phyloP scores from a whole-genome alignment of 805 yeast species.

The Candida fluviatilis region DNA sequence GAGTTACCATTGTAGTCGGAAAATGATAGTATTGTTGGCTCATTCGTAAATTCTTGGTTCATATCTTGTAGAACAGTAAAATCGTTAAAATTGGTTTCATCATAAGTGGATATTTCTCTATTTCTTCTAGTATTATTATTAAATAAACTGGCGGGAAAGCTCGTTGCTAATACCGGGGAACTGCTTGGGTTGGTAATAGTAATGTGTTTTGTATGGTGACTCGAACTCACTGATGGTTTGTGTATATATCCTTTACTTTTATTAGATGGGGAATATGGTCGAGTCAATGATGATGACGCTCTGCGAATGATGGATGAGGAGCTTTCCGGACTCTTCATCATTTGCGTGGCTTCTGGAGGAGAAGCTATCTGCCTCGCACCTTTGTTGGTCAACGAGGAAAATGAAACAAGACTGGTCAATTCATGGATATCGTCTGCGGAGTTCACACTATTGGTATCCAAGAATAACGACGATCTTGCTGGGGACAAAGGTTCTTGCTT shows the following conservation, averaged over 20 bases:
- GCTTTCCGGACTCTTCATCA: not conserved
- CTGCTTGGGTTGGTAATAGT: not conserved
- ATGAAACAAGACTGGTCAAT: constrained; percentile 1
- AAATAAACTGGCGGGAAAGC: not conserved
- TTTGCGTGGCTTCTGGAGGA: constrained; percentile 9
- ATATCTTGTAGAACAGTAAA: not conserved
- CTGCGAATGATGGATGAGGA: constrained; percentile 5
- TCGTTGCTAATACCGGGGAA: not conserved
- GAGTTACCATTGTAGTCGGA: not conserved
- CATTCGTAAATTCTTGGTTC: not conserved
- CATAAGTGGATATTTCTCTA: not conserved
- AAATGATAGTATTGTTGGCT: not conserved
- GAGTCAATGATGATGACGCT: not conserved
- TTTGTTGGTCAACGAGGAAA: constrained; percentile 21
- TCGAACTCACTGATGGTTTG: not conserved
- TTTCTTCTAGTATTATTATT: not conserved
- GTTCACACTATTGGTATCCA: not conserved
- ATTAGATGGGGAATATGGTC: constrained; percentile 11
- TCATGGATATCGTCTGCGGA: not conserved
- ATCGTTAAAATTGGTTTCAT: not conserved
- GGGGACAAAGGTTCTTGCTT: constrained; percentile 4
- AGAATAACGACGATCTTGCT: not conserved
- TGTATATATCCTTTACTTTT: not conserved
- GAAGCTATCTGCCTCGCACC: constrained; percentile 24
- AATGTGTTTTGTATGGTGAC: not conserved